Evolutionary conservation across 805 yeast species (phyloP), one percentile per base, ranked within the genome.

Genomic region (Candida tallmaniae): DNA sequence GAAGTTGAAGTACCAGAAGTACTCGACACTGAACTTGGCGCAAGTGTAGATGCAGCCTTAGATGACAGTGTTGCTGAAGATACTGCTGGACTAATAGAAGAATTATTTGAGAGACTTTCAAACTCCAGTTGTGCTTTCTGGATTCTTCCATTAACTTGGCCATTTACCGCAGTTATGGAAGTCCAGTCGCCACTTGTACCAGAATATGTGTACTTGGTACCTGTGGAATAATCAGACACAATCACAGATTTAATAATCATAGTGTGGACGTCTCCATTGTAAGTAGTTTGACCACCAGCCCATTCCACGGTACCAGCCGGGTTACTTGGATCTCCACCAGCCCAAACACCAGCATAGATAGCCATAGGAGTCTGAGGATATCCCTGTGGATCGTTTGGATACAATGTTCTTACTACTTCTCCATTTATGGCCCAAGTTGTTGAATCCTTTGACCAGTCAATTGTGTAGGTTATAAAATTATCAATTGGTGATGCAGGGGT

Each of bases 341-440:
- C 88, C 90, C 93, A 83, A 21, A 78, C 60, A 44, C 93, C 90
- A 41, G 76, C 64, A 52, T 64, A 70, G 9, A 83, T 54, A 44
- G 64, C 70, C 89, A 88, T 85, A 31, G 97, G 97, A n/a, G 87
- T 65, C 62, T 88, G 95, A 27, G 97, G 97, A 58, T 74, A 89
- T 4, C 95, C 95, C 51, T 76, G 70, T 15, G 79, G 64, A 37
- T 53, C 54, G 36, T 64, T 60, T 37, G 75, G 68, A n/a, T 39
- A 29, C 35, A 89, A 61, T 2, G 83, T 73, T 65, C 97, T 77
- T 7, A 85, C 76, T 1, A 69, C 65, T 6, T 44, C 51, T 19
- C 90, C 94, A 50, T 89, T 94, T 17, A 86, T 47, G 38, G 73
- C 74, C 88, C 94, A 89, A 6, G 73, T 65, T 26, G 83, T 62